Conservation (phyloP, 2,329 filamentous ascomycete species). For the Sporothrix variecibatus region DNA sequence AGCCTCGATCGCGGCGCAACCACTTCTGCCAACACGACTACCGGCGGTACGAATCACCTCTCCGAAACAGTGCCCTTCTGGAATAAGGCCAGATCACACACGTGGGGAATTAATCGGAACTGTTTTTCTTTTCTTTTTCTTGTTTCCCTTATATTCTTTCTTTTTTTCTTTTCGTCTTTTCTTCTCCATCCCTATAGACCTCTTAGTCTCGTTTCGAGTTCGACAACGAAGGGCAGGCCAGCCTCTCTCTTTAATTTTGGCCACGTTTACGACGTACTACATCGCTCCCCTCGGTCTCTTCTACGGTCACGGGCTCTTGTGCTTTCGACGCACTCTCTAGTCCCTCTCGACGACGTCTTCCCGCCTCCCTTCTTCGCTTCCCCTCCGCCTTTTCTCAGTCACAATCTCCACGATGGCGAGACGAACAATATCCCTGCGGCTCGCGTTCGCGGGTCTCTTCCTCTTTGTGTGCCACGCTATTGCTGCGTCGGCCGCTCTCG, state of each 20-base stretch:
- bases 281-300: not conserved
- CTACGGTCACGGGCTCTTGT: not conserved
- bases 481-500: constrained; percentile 73
- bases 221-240: not conserved
- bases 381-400: not conserved
- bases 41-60: not conserved
- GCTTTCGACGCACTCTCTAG: not conserved
- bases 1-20: constrained; percentile 14
- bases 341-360: not conserved
- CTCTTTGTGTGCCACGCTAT: constrained; percentile 52
- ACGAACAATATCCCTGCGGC: constrained; percentile 38
- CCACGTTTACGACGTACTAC: not conserved
- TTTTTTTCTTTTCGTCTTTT: not conserved
- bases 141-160: not conserved
- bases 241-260: not conserved
- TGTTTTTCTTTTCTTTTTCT: not conserved
- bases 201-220: not conserved
- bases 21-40: not conserved
- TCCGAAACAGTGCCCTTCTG: not conserved
- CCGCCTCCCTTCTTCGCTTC: not conserved
- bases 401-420: constrained; percentile 41
- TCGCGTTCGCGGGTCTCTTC: constrained; percentile 44
- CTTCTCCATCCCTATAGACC: not conserved
- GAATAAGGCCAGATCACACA: constrained; percentile 24
- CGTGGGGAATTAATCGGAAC: not conserved